A percentile compares a stretch with the other conserved stretches of the same genome.
phyloP scores from a whole-genome alignment of 768 basidiomycete genomes.

The Suillus clintonianus region DNA sequence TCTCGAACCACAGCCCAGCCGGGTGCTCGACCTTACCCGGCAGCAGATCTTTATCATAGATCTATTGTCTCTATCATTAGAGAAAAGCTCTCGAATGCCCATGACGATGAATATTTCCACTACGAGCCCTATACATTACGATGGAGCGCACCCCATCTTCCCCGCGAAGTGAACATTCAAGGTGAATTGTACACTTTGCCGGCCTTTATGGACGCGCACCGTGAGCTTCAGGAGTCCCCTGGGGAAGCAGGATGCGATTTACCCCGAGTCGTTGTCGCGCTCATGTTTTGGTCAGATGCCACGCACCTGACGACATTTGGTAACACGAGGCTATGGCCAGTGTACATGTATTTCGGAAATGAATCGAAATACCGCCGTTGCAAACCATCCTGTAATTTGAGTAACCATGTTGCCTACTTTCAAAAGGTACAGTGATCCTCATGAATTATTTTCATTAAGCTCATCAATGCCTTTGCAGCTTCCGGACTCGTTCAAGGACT shows the following conservation, averaged over 20 bases:
- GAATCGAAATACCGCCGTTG: slow-evolving; percentile 21
- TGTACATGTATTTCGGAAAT: slow-evolving; percentile 21
- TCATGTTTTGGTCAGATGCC: slow-evolving; percentile 29
- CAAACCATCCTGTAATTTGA: slow-evolving; percentile 11
- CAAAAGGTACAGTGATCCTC: no score
- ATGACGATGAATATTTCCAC: slow-evolving; percentile 17
- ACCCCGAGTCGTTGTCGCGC: slow-evolving; percentile 10
- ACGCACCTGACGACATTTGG: slow-evolving; percentile 25
- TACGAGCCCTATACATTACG: slow-evolving; percentile 27
- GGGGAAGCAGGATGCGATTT: slow-evolving; percentile 13
- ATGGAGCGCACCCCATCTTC: slow-evolving; percentile 20
- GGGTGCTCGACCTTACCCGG: background rate
- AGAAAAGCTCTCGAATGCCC: slow-evolving; percentile 11
- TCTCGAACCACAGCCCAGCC: background rate
- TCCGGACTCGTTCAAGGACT: slow-evolving; percentile 12
- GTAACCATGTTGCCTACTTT: slow-evolving; percentile 13
- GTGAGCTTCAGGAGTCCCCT: slow-evolving; percentile 12
- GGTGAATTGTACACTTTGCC: slow-evolving; percentile 15
- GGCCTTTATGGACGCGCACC: slow-evolving; percentile 11
- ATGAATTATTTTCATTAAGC: no score
- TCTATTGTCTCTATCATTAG: slow-evolving; percentile 15
- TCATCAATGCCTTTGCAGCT: no score
- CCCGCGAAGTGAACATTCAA: slow-evolving; percentile 13
- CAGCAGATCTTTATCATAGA: slow-evolving; percentile 20
- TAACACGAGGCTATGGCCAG: slow-evolving; percentile 15